phyloP scores from a whole-genome alignment of 345 rosid species.

The Conringia planisiliqua region DNA sequence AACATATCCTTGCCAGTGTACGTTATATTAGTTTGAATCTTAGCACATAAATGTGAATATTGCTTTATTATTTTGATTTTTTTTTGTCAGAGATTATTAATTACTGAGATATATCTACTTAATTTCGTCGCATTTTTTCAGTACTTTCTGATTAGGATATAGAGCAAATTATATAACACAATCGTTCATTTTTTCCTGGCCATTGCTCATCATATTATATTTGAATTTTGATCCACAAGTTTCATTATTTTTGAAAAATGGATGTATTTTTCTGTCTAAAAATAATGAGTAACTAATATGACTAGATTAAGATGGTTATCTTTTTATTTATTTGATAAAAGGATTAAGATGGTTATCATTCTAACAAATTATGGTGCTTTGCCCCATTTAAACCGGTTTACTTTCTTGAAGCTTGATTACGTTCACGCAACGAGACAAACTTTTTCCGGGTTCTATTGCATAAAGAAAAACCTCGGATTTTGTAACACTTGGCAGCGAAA shows the following conservation, averaged over 20 bases:
- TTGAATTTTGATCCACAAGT: not conserved
- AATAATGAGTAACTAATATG: not conserved
- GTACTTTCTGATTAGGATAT: not conserved
- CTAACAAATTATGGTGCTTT: not conserved
- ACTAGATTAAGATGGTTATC: not conserved
- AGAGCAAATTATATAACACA: not conserved
- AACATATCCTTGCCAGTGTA: not conserved
- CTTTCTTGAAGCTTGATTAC: slow-evolving; percentile 6
- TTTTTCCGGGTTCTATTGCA: slow-evolving; percentile 27
- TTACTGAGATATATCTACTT: not conserved
- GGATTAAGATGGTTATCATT: not conserved
- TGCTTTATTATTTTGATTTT: too few relatives aligned
- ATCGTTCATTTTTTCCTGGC: not conserved
- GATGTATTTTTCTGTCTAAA: not conserved
- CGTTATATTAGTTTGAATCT: not conserved
- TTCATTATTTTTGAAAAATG: not conserved
- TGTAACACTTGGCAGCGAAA: slow-evolving; percentile 9
- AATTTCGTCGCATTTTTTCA: not conserved
- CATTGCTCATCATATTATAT: not conserved
- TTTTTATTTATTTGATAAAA: too few relatives aligned
- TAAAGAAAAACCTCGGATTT: slow-evolving; percentile 23
- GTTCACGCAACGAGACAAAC: slow-evolving; percentile 27
- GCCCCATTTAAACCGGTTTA: slow-evolving; percentile 9
- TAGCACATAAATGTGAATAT: not conserved
- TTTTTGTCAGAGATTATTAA: not conserved